These are phyloP conservation scores for Epichloe baconii DNA, from an alignment of 2,329 filamentous ascomycete genomes.

Conservation along the genomic window DNA sequence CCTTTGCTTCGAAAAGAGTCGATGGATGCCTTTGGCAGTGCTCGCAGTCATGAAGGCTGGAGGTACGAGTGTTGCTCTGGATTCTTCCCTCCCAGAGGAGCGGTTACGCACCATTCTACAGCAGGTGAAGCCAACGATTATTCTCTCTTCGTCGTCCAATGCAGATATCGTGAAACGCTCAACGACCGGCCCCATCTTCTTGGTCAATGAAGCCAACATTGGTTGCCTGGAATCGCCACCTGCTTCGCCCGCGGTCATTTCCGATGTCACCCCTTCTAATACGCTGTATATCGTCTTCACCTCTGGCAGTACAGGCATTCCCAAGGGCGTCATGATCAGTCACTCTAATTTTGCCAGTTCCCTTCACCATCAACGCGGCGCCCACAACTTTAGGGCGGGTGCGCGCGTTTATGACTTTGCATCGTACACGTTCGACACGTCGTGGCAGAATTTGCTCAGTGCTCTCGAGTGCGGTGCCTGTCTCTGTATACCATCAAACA, in stretches of 20 bases:
- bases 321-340: constrained; percentile 10
- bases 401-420: constrained; percentile 7
- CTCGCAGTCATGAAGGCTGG: constrained; percentile 17
- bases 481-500: constrained; percentile 3
- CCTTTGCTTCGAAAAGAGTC: constrained; percentile 16
- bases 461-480: constrained; percentile 6
- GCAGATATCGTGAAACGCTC: not conserved
- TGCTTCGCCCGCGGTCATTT: not conserved
- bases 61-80: constrained; percentile 14
- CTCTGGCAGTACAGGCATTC: constrained; percentile 11
- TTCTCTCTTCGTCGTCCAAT: constrained; percentile 5
- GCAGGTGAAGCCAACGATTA: constrained; percentile 2
- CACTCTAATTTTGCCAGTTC: constrained; percentile 5
- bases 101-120: constrained; percentile 8
- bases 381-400: not conserved
- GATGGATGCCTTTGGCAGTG: constrained; percentile 12
- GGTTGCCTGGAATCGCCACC: not conserved
- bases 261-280: not conserved
- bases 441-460: constrained; percentile 1
- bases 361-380: not conserved
- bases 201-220: not conserved
- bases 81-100: constrained; percentile 11
- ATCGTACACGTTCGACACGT: constrained; percentile 6
- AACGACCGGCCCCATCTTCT: not conserved
- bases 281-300: constrained; percentile 7